These are phyloP conservation scores for Yarrowia sp. DNA, from an alignment of 805 yeast genomes.

Conservation along the genomic window DNA sequence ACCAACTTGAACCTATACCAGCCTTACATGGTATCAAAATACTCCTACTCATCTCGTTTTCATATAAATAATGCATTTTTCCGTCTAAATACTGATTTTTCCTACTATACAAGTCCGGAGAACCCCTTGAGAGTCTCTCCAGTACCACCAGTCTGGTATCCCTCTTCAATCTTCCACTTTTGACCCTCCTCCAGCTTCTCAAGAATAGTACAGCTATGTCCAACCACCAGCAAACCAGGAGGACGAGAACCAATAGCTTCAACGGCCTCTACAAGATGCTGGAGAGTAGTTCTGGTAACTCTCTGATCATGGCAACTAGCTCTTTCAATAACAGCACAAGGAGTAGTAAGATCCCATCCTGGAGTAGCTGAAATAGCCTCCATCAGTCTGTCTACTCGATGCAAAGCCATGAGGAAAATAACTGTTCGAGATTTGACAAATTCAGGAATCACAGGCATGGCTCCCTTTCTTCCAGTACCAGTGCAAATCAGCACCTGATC, in stretches of 20 bases:
- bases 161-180: slow-evolving; percentile 52
- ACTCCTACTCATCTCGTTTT: too few species aligned
- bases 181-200: slow-evolving; percentile 34
- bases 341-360: slow-evolving; percentile 67
- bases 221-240: slow-evolving; percentile 84
- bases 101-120: not conserved
- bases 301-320: slow-evolving; percentile 94
- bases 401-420: slow-evolving; percentile 85
- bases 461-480: slow-evolving; percentile 89
- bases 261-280: slow-evolving; percentile 66
- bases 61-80: not conserved
- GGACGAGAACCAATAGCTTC: slow-evolving; percentile 82
- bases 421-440: slow-evolving; percentile 74
- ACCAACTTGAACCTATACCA: too few species aligned
- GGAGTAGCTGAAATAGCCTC: slow-evolving; percentile 49
- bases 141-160: slow-evolving; percentile 31
- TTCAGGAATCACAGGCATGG: slow-evolving; percentile 72
- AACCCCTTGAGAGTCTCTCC: not conserved
- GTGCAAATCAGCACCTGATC: slow-evolving; percentile 93
- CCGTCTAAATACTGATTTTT: not conserved
- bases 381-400: slow-evolving; percentile 50
- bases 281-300: slow-evolving; percentile 68
- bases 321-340: slow-evolving; percentile 84
- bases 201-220: slow-evolving; percentile 67
- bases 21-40: too few species aligned